These are phyloP conservation scores for Leersia perrieri DNA, from an alignment of 176 grass and related monocot species.

Conservation along the genomic window DNA sequence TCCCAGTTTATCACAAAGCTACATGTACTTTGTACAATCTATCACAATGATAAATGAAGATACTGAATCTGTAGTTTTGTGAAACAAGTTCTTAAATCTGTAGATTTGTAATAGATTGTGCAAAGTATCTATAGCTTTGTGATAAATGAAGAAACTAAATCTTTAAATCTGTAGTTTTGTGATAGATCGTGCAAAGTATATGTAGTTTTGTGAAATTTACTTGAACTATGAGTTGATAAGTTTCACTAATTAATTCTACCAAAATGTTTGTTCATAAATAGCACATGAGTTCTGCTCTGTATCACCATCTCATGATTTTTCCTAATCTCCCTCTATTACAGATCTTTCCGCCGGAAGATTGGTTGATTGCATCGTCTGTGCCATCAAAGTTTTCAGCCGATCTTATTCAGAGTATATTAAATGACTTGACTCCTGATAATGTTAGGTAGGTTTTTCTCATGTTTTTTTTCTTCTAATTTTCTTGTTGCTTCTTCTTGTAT, in stretches of 20 bases:
- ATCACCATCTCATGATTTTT: conserved; percentile 2
- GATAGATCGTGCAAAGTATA: no score
- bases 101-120: no score
- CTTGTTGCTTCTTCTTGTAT: no score
- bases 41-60: no score
- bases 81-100: no score
- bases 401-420: conserved; percentile 67
- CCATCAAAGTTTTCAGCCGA: conserved; percentile 78
- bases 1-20: no score
- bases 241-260: not conserved
- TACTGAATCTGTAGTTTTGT: no score
- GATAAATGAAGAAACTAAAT: no score
- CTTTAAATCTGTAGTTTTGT: no score
- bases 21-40: no score
- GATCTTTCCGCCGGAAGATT: conserved; percentile 92
- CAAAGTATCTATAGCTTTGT: no score
- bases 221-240: not conserved
- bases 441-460: conserved; percentile 77
- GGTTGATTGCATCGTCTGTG: conserved; percentile 68
- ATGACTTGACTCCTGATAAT: conserved; percentile 81
- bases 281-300: not conserved
- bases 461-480: no score
- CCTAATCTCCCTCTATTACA: conserved; percentile 3
- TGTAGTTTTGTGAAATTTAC: not conserved
- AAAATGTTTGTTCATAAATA: conserved; percentile 6